Evolutionary conservation across 371 early-diverging fungal species (phyloP).

Genomic region (Lichtheimia ornata): DNA sequence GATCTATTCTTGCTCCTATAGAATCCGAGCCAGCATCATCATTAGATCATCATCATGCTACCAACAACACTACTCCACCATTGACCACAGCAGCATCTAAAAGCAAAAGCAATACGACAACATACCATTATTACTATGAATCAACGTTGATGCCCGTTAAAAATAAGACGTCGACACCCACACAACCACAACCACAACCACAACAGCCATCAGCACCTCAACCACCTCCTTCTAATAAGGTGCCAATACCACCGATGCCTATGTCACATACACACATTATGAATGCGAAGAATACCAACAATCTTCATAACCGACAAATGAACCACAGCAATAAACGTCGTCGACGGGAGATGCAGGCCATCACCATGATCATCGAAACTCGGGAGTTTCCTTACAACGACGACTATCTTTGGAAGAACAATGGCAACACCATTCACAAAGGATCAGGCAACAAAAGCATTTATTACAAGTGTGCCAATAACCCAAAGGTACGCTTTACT

Average conservation of each 20-base stretch:
- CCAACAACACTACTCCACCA: too few relatives aligned
- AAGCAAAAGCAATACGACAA: neutral
- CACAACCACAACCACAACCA: too few relatives aligned
- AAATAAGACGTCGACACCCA: neutral
- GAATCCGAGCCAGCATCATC: too few relatives aligned
- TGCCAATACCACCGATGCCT: slow-evolving; percentile 2
- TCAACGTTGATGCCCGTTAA: slow-evolving; percentile 1
- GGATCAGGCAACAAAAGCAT: slow-evolving; percentile 57
- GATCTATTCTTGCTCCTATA: too few relatives aligned
- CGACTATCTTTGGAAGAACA: slow-evolving; percentile 57
- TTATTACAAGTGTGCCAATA: slow-evolving; percentile 54
- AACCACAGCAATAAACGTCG: slow-evolving; percentile 29
- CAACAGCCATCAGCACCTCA: too few relatives aligned
- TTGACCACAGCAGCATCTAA: too few relatives aligned
- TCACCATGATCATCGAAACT: slow-evolving; percentile 56
- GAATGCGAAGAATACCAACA: too few relatives aligned
- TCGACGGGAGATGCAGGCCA: slow-evolving; percentile 58
- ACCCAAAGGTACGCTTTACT: slow-evolving; percentile 21
- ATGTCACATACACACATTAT: too few relatives aligned
- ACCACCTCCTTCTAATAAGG: neutral
- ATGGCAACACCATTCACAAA: slow-evolving; percentile 54
- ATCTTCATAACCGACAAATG: neutral
- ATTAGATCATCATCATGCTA: too few relatives aligned
- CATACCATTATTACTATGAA: neutral
- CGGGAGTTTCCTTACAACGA: slow-evolving; percentile 45